Percentiles rank a stretch among this genome's conserved stretches.
Evolutionary conservation across 2,329 filamentous ascomycete genomes (phyloP).

Genomic region (Dactylella cylindrospora): DNA sequence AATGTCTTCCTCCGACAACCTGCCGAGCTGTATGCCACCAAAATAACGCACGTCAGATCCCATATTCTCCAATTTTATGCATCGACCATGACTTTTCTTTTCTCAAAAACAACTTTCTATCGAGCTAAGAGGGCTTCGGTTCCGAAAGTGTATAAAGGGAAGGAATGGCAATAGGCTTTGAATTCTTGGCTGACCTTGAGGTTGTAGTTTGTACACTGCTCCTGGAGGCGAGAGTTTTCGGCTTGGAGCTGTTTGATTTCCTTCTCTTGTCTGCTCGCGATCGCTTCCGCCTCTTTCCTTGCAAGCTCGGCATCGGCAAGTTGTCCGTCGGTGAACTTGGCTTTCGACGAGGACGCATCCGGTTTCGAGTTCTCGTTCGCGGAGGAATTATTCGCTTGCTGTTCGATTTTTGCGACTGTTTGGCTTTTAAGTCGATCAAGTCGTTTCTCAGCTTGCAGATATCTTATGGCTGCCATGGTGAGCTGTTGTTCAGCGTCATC

Average conservation of each 20-base stretch:
- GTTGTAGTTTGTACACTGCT: conserved; percentile 75
- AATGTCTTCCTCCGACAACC: conserved; percentile 87
- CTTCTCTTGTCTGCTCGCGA: conserved; percentile 79
- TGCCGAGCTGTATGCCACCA: conserved; percentile 61
- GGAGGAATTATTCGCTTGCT: conserved; percentile 69
- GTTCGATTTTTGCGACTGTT: conserved; percentile 88
- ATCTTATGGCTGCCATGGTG: conserved; percentile 83
- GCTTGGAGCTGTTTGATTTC: conserved; percentile 77
- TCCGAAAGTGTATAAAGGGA: conserved; percentile 41
- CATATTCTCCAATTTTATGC: conserved; percentile 29
- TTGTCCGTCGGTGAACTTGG: conserved; percentile 60
- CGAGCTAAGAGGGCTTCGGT: conserved; percentile 41
- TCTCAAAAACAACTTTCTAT: conserved; percentile 43
- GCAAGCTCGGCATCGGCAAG: conserved; percentile 71
- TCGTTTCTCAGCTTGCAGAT: conserved; percentile 93
- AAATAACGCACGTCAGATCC: conserved; percentile 43
- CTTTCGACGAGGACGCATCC: conserved; percentile 56
- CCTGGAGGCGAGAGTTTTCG: conserved; percentile 72
- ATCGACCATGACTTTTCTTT: conserved; percentile 2
- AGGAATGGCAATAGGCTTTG: conserved; percentile 29
- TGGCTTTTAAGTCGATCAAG: conserved; percentile 84
- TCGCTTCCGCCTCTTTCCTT: conserved; percentile 74
- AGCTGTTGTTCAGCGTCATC: conserved; percentile 82
- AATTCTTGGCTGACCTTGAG: conserved; percentile 48
- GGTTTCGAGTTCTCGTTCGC: conserved; percentile 56